Evolutionary conservation across 2,329 filamentous ascomycete species (phyloP).

Genomic region (Proliferodiscus dingleyae): DNA sequence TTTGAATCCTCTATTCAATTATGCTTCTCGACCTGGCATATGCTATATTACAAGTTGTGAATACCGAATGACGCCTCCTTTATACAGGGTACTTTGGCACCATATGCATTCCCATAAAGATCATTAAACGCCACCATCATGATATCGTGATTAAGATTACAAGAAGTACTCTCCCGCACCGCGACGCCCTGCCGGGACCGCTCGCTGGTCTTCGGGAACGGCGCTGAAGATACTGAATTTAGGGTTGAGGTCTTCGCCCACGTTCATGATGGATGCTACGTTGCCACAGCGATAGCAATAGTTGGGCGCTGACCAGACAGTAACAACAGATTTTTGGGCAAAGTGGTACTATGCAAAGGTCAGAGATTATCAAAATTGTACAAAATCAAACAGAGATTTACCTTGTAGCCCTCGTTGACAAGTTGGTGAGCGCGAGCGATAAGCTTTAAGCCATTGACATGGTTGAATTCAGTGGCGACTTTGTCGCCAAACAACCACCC

Average conservation of each 20-base stretch:
- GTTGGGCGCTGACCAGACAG: constrained; percentile 54
- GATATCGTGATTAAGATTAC: constrained; percentile 12
- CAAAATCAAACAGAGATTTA: constrained; percentile 22
- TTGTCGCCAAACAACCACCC: constrained; percentile 55
- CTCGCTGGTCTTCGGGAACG: constrained; percentile 79
- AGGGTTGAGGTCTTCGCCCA: constrained; percentile 77
- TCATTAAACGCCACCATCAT: background rate
- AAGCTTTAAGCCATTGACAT: constrained; percentile 67
- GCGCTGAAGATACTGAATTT: constrained; percentile 91
- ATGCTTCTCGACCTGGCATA: background rate
- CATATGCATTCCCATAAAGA: background rate
- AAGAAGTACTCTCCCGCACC: constrained; percentile 69
- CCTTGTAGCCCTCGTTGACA: constrained; percentile 73
- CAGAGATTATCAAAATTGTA: constrained; percentile 20
- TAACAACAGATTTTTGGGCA: constrained; percentile 86
- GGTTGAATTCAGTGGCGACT: constrained; percentile 71
- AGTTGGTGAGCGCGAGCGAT: constrained; percentile 71
- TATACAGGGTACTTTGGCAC: background rate
- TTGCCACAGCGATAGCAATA: constrained; percentile 46
- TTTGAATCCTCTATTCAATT: background rate
- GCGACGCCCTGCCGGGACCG: constrained; percentile 67
- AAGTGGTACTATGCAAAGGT: constrained; percentile 72
- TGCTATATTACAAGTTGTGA: constrained; percentile 1
- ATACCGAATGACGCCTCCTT: background rate
- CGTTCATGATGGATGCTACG: constrained; percentile 78